A percentile compares a stretch with the other conserved stretches of the same genome.
These are phyloP conservation scores for Hypoxylon crocopeplum DNA, from an alignment of 495 filamentous ascomycete genomes.

Conservation along the genomic window DNA sequence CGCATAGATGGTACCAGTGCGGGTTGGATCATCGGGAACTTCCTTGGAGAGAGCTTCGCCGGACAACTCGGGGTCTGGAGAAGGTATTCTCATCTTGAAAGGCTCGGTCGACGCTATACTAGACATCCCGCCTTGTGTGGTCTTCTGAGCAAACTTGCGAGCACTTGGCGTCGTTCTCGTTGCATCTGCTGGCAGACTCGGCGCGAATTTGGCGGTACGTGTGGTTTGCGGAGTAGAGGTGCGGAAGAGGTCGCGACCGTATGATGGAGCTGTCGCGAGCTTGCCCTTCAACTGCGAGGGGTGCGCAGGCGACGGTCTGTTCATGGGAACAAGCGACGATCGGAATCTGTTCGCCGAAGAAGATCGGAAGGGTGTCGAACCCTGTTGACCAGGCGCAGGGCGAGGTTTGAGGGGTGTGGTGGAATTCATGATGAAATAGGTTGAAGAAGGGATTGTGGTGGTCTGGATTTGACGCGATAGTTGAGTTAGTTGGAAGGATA, in stretches of 20 bases:
- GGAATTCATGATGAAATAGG: slow-evolving; percentile 32
- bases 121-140: slow-evolving; percentile 42
- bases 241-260: slow-evolving; percentile 47
- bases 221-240: slow-evolving; percentile 42
- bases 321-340: slow-evolving; percentile 41
- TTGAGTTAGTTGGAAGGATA: background rate
- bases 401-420: slow-evolving; percentile 40
- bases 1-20: slow-evolving; percentile 54
- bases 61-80: slow-evolving; percentile 52
- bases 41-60: slow-evolving; percentile 54
- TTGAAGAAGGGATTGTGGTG: background rate
- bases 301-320: slow-evolving; percentile 26
- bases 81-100: slow-evolving; percentile 56
- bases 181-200: slow-evolving; percentile 40
- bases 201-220: slow-evolving; percentile 45
- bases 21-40: slow-evolving; percentile 50
- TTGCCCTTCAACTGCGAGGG: slow-evolving; percentile 19
- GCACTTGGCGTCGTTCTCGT: slow-evolving; percentile 22
- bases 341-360: slow-evolving; percentile 37
- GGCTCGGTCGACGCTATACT: slow-evolving; percentile 47
- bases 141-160: slow-evolving; percentile 39
- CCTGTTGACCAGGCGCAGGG: slow-evolving; percentile 39
- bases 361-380: slow-evolving; percentile 43
- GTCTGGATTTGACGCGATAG: slow-evolving; percentile 10
- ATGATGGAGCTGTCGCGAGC: slow-evolving; percentile 10